phyloP scores from a whole-genome alignment of 805 yeast genomes.

The Cyberlindnera mycetangii region DNA sequence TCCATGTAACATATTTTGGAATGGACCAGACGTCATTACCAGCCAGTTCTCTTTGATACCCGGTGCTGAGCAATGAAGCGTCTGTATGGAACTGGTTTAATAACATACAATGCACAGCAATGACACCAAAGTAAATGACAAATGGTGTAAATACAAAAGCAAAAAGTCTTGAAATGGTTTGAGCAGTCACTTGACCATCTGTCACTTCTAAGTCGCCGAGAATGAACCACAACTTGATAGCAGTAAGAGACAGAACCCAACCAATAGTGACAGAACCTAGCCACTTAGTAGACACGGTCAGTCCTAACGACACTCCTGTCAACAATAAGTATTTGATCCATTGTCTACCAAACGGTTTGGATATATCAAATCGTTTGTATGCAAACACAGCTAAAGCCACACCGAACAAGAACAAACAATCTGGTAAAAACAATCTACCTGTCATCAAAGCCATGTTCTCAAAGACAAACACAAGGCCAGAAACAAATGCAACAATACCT shows the following conservation, averaged over 20 bases:
- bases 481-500: slow-evolving; percentile 45
- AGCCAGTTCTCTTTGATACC: slow-evolving; percentile 60
- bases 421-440: slow-evolving; percentile 50
- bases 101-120: slow-evolving; percentile 52
- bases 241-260: slow-evolving; percentile 55
- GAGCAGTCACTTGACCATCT: slow-evolving; percentile 35
- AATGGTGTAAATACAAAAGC: slow-evolving; percentile 53
- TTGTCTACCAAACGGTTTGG: slow-evolving; percentile 39
- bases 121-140: slow-evolving; percentile 52
- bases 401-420: slow-evolving; percentile 42
- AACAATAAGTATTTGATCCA: slow-evolving; percentile 54
- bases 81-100: slow-evolving; percentile 47
- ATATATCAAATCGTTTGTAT: slow-evolving; percentile 46
- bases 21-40: slow-evolving; percentile 37
- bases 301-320: slow-evolving; percentile 52
- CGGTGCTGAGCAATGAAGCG: slow-evolving; percentile 63
- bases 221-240: slow-evolving; percentile 56
- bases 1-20: slow-evolving; percentile 69
- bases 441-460: slow-evolving; percentile 63
- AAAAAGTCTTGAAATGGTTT: slow-evolving; percentile 37
- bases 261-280: slow-evolving; percentile 64
- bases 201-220: slow-evolving; percentile 64
- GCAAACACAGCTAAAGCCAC: slow-evolving; percentile 47
- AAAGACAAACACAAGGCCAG: slow-evolving; percentile 48
- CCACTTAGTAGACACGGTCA: slow-evolving; percentile 60